Conservation (phyloP, 805 yeast genomes). For the Myxozyma lipomycoides region DNA sequence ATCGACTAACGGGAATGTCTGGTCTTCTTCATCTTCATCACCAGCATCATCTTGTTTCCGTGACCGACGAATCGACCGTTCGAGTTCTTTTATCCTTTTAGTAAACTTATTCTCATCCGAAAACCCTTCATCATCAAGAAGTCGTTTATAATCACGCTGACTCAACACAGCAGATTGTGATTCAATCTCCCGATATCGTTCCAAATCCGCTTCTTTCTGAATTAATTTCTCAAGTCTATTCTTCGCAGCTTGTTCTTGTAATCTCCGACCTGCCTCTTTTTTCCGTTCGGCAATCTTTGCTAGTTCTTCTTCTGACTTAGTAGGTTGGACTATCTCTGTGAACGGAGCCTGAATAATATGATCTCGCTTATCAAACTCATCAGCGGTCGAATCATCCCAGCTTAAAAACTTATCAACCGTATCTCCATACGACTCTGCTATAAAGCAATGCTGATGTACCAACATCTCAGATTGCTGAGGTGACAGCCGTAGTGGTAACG, state of each 20-base stretch:
- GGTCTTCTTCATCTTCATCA: constrained; percentile 47
- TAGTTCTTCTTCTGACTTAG: constrained; percentile 80
- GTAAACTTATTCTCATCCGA: constrained; percentile 68
- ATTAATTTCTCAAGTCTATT: constrained; percentile 72
- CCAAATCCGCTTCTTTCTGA: constrained; percentile 76
- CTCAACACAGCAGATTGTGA: constrained; percentile 39
- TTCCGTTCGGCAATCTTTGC: constrained; percentile 72
- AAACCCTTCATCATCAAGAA: constrained; percentile 66
- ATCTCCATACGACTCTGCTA: constrained; percentile 60
- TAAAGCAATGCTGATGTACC: constrained; percentile 73
- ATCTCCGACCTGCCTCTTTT: constrained; percentile 75
- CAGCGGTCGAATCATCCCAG: constrained; percentile 43
- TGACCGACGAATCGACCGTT: constrained; percentile 65
- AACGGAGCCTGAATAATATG: constrained; percentile 80
- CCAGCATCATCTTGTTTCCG: constrained; percentile 63
- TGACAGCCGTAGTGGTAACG: constrained; percentile 73
- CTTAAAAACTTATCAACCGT: constrained; percentile 59
- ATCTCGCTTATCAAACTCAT: constrained; percentile 57
- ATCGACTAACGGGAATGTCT: constrained; percentile 69
- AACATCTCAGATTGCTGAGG: constrained; percentile 60
- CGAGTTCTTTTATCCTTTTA: constrained; percentile 60
- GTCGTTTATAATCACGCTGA: constrained; percentile 52
- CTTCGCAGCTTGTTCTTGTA: constrained; percentile 90
- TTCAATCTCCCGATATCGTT: constrained; percentile 58
- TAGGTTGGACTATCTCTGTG: constrained; percentile 57